These are phyloP conservation scores for Pisolithus tinctorius DNA, from an alignment of 768 basidiomycete species.

Conservation along the genomic window DNA sequence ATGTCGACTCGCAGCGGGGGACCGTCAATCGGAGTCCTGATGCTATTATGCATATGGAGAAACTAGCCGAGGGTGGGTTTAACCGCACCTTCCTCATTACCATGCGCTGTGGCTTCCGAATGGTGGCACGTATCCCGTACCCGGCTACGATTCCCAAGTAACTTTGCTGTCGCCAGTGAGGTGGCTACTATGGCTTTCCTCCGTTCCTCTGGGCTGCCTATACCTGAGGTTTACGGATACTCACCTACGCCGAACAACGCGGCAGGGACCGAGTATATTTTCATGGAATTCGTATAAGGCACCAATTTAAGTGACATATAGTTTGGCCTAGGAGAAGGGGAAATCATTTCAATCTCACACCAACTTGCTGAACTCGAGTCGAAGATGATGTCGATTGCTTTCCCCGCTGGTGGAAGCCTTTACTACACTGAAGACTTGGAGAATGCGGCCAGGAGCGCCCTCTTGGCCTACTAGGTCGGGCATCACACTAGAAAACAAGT, in stretches of 20 bases:
- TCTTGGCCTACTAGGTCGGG: constrained; percentile 7
- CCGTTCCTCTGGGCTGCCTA: constrained; percentile 22
- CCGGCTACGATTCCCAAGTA: constrained; percentile 18
- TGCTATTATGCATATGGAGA: constrained; percentile 31
- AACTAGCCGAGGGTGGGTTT: constrained; percentile 37
- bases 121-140: constrained; percentile 6
- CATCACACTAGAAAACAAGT: constrained; percentile 32
- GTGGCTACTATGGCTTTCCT: constrained; percentile 23
- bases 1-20: constrained; percentile 37
- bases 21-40: constrained; percentile 30
- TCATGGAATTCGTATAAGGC: constrained; percentile 31
- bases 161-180: constrained; percentile 23
- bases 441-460: constrained; percentile 26
- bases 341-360: constrained; percentile 35
- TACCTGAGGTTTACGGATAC: constrained; percentile 26
- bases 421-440: constrained; percentile 42
- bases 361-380: constrained; percentile 44
- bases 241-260: constrained; percentile 23
- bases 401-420: constrained; percentile 47
- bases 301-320: constrained; percentile 19
- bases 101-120: constrained; percentile 14
- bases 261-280: constrained; percentile 23
- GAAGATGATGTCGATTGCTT: constrained; percentile 39
- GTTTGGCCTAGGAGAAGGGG: constrained; percentile 29
- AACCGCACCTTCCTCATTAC: constrained; percentile 28